These are phyloP conservation scores for Aspergillus fijiensis DNA, from an alignment of 2,329 filamentous ascomycete genomes.

Conservation along the genomic window DNA sequence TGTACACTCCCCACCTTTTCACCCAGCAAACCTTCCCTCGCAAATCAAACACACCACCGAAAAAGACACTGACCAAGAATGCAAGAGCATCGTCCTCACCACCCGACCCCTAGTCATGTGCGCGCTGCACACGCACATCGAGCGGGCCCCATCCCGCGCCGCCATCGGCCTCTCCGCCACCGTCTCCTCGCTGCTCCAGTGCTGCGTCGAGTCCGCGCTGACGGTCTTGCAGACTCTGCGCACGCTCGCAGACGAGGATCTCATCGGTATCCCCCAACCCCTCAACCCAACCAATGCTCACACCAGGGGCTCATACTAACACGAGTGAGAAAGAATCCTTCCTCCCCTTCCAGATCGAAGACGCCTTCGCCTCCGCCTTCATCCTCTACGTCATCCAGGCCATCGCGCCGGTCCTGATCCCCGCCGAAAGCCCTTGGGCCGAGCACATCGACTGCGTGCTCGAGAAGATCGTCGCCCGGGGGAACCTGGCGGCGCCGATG, in stretches of 20 bases:
- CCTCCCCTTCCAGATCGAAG: conserved; percentile 43
- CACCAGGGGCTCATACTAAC: too few relatives aligned
- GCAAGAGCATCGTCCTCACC: too few relatives aligned
- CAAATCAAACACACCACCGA: too few relatives aligned
- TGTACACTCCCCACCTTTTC: conserved; percentile 3
- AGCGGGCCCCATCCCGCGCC: not conserved
- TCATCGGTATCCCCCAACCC: too few relatives aligned
- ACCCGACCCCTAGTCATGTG: too few relatives aligned
- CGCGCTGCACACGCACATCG: too few relatives aligned
- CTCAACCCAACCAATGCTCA: too few relatives aligned
- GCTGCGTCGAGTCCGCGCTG: conserved; percentile 27
- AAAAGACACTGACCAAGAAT: too few relatives aligned
- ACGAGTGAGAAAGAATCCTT: too few relatives aligned
- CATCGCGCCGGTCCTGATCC: conserved; percentile 36
- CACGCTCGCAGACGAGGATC: too few relatives aligned
- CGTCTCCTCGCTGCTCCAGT: conserved; percentile 14
- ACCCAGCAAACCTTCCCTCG: too few relatives aligned
- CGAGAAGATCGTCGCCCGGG: conserved; percentile 41
- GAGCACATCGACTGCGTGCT: conserved; percentile 20
- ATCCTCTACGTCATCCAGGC: conserved; percentile 38
- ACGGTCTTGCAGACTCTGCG: conserved; percentile 25
- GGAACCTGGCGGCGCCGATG: conserved; percentile 40
- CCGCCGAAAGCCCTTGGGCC: conserved; percentile 8
- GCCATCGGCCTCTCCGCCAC: too few relatives aligned
- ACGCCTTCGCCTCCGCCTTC: conserved; percentile 45